Base-by-base conservation (phyloP, 331 rosid species). In the Rosa hybrid region DNA sequence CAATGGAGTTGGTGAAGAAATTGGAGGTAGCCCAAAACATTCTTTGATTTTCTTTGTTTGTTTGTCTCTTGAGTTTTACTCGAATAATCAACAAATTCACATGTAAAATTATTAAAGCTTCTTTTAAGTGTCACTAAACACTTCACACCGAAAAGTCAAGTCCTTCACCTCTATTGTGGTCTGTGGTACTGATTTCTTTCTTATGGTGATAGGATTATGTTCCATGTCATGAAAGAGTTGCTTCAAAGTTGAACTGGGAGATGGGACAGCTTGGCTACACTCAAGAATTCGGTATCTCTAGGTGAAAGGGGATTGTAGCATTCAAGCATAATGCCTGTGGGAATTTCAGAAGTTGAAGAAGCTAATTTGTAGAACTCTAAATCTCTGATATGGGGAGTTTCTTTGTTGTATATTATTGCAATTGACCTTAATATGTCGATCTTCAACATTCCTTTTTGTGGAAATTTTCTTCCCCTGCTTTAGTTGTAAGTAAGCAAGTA, bases 181-280 rank as follows among this genome's bases (percentile, higher is more conserved):
- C 25, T 59, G 12, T 49, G n/a, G 45, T 27, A 16, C 23, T 44
- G 68, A 71, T 83, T 71, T 25, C 62, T 75, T 82, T 5, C 51
- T 53, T 54, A 4, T 14, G 25, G 51, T 75, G 67, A 45, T 83
- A 94, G 98, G 98, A 92, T 11, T 94, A 94, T 30, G 94, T 92
- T 51, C 98, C 98, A 8, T 88, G 97, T 63, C 98, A 94, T 78
- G 98, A 94, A 83, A 84, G 97, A 83, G 98, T 84, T 84, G 97
- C 98, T 81, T 85, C 91, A 49, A 92, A 90, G 86, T 83, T 89
- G 90, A 91, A 88, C 80, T 92, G 98, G 97, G 97, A 92, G 85
- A 87, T 87, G 80, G 97, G 87, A 82, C 90, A 91, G 84, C 88
- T 88, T 49, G 88, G 90, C 80, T 90, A 86, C 82, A 90, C 99